Percentiles rank a stretch among this genome's conserved stretches.
Conservation (phyloP, 2,329 filamentous ascomycete genomes). For the Colletotrichum sp. region DNA sequence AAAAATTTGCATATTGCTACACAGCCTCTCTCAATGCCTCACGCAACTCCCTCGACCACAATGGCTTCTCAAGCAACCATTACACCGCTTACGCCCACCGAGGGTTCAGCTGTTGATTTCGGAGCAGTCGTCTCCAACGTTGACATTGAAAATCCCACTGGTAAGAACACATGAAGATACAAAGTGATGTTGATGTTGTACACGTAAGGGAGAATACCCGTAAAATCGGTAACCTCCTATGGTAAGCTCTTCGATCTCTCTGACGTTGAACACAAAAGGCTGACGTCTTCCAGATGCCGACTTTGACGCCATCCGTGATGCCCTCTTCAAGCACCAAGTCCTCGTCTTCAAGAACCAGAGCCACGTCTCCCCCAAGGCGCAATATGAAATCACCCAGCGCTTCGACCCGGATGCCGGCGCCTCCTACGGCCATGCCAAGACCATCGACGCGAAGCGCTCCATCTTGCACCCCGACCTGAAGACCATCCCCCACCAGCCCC, state of each 20-base stretch:
- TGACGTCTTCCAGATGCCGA: constrained; percentile 57
- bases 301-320: constrained; percentile 66
- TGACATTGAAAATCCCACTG: constrained; percentile 66
- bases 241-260: constrained; percentile 40
- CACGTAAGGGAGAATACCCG: constrained; percentile 55
- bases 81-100: constrained; percentile 39
- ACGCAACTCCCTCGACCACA: not conserved
- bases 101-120: constrained; percentile 56
- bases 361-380: constrained; percentile 69
- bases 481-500: constrained; percentile 79
- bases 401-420: constrained; percentile 71
- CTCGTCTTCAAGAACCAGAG: constrained; percentile 74
- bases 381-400: constrained; percentile 74
- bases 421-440: constrained; percentile 79
- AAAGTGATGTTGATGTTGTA: constrained; percentile 14
- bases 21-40: not conserved
- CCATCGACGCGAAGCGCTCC: constrained; percentile 65
- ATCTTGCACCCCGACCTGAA: constrained; percentile 82
- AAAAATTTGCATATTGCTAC: too few relatives aligned
- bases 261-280: not conserved
- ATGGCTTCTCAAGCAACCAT: constrained; percentile 27
- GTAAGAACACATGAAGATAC: constrained; percentile 44
- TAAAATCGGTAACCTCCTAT: constrained; percentile 65
- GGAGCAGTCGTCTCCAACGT: constrained; percentile 64
- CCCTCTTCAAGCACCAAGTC: constrained; percentile 72